These are phyloP conservation scores for Globisporangium ultimum DNA, from an alignment of 352 stramenopile genomes.

Conservation along the genomic window DNA sequence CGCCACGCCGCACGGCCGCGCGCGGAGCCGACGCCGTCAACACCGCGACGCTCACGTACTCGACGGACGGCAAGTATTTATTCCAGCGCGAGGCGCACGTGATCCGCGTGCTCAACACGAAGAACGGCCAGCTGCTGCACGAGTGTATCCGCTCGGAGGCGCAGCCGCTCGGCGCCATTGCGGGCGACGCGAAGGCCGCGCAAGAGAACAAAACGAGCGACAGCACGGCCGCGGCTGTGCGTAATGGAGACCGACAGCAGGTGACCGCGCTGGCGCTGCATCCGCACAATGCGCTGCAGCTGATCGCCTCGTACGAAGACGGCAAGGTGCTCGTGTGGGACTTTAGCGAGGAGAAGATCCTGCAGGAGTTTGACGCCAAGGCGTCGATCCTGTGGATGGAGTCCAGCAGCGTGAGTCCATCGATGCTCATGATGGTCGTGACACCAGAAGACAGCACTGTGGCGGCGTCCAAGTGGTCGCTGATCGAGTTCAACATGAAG, in stretches of 20 bases:
- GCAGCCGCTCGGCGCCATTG: conserved; percentile 19
- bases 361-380: conserved; percentile 49
- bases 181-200: conserved; percentile 8
- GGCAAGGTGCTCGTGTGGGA: conserved; percentile 71
- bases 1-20: conserved; percentile 16
- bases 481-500: conserved; percentile 76
- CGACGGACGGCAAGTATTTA: conserved; percentile 62
- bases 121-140: conserved; percentile 73
- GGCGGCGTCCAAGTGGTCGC: conserved; percentile 33
- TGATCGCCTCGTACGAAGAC: conserved; percentile 68
- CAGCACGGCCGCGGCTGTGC: neutral
- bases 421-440: conserved; percentile 54
- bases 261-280: conserved; percentile 62
- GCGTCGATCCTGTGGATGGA: conserved; percentile 68
- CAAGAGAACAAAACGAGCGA: conserved; percentile 6
- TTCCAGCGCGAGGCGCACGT: conserved; percentile 79
- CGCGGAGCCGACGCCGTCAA: neutral
- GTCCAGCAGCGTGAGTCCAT: conserved; percentile 47
- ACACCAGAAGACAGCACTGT: conserved; percentile 2
- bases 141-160: conserved; percentile 43
- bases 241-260: conserved; percentile 18
- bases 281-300: conserved; percentile 63
- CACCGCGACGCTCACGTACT: conserved; percentile 47
- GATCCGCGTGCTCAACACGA: conserved; percentile 64
- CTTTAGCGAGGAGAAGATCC: conserved; percentile 64